phyloP scores from a whole-genome alignment of 2,329 filamentous ascomycete species.

The Hypoxylon rubiginosum region DNA sequence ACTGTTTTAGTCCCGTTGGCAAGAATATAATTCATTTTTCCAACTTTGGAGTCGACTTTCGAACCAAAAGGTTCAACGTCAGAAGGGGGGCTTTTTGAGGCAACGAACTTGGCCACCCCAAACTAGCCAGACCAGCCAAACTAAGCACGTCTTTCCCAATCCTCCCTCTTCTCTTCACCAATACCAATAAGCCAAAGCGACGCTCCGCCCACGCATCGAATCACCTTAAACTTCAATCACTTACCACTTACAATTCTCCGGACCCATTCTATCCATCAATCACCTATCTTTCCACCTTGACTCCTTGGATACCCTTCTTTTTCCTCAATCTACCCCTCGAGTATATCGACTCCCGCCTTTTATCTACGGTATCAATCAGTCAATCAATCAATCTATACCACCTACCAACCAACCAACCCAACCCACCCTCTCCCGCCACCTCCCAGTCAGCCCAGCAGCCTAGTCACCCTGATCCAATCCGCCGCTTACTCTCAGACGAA shows the following conservation, averaged over 20 bases:
- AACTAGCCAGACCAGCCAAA: not conserved
- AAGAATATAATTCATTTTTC: not conserved
- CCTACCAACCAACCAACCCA: not conserved
- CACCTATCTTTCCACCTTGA: not conserved
- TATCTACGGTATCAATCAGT: slow-evolving; percentile 15
- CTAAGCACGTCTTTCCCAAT: slow-evolving; percentile 2
- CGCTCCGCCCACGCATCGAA: slow-evolving; percentile 2
- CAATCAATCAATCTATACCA: slow-evolving; percentile 21
- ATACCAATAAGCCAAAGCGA: slow-evolving; percentile 9
- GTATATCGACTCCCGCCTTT: slow-evolving; percentile 34
- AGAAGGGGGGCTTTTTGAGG: slow-evolving; percentile 20
- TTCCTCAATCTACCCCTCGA: slow-evolving; percentile 33
- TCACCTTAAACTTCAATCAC: not conserved
- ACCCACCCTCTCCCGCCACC: not conserved
- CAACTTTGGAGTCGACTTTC: slow-evolving; percentile 14
- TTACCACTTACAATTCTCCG: slow-evolving; percentile 7
- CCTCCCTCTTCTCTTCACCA: not conserved
- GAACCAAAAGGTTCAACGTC: slow-evolving; percentile 9
- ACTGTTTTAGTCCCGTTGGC: not conserved
- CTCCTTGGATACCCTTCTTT: not conserved
- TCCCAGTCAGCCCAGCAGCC: slow-evolving; percentile 1
- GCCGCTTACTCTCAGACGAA: slow-evolving; percentile 14
- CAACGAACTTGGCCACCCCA: slow-evolving; percentile 29
- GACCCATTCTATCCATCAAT: slow-evolving; percentile 9
- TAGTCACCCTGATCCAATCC: slow-evolving; percentile 1